Percentiles rank a stretch among this genome's conserved stretches.
Conservation (phyloP, 495 filamentous ascomycete species). For the Achaetomiella virescens region DNA sequence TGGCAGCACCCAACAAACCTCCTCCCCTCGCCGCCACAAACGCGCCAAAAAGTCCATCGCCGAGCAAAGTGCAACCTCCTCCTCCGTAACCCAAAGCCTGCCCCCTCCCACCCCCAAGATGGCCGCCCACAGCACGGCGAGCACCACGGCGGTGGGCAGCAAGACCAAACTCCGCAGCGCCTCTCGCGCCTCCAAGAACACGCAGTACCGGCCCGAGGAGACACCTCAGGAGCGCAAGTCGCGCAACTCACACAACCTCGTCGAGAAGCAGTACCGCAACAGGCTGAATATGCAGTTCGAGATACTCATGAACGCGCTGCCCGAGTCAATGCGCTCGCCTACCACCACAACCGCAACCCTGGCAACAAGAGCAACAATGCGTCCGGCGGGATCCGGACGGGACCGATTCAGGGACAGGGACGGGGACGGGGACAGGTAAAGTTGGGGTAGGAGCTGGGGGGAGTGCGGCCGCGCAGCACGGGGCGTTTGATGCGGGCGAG, state of each 20-base stretch:
- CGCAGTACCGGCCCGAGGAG: slow-evolving; percentile 28
- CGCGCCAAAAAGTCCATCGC: not conserved
- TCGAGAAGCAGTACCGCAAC: slow-evolving; percentile 47
- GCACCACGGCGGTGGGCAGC: not conserved
- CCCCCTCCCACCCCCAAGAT: not conserved
- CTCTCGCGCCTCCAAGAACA: slow-evolving; percentile 37
- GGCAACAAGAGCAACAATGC: too few species aligned
- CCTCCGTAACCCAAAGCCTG: not conserved
- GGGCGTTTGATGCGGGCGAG: slow-evolving; percentile 27
- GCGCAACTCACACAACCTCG: slow-evolving; percentile 41
- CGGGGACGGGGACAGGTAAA: slow-evolving; percentile 19
- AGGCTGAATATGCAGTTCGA: slow-evolving; percentile 44
- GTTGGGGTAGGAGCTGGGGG: not conserved
- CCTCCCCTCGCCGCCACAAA: not conserved
- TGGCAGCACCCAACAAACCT: not conserved
- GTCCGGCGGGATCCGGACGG: too few species aligned
- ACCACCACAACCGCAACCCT: too few species aligned
- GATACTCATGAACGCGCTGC: slow-evolving; percentile 36
- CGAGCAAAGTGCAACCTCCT: not conserved
- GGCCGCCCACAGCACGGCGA: not conserved
- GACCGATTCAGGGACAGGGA: slow-evolving; percentile 13
- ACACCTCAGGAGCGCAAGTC: slow-evolving; percentile 34
- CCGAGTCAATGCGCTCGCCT: slow-evolving; percentile 28
- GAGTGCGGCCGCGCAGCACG: not conserved
- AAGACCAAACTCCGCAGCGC: slow-evolving; percentile 34